A percentile compares a stretch with the other conserved stretches of the same genome.
Evolutionary conservation across 139 green algal genomes (phyloP).

Genomic region (Astrephomene gubernaculifera): DNA sequence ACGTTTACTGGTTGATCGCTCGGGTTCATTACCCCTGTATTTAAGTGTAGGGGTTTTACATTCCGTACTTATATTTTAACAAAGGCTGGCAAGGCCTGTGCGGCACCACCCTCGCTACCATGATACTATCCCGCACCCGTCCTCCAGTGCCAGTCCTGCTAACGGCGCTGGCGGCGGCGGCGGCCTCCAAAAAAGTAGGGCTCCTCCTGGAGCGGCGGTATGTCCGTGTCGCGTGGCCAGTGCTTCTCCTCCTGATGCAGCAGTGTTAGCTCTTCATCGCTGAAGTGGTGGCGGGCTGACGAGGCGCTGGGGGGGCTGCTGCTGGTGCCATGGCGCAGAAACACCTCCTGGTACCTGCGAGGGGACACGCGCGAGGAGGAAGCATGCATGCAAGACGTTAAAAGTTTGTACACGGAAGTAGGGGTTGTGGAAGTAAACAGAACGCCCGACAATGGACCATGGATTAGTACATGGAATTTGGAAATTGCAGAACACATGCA

Average conservation of each 20-base stretch:
- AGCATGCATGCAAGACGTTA: background rate
- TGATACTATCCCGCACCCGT: too few relatives aligned
- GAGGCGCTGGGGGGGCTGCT: background rate
- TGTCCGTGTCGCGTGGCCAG: slow-evolving; percentile 19
- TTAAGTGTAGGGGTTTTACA: too few relatives aligned
- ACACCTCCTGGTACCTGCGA: slow-evolving; percentile 13
- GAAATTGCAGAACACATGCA: background rate
- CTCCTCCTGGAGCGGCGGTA: background rate
- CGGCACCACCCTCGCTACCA: too few relatives aligned
- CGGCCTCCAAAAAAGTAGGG: too few relatives aligned
- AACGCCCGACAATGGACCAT: background rate
- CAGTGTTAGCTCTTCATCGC: background rate
- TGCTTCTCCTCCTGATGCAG: background rate
- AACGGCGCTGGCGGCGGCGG: too few relatives aligned
- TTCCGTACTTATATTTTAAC: too few relatives aligned
- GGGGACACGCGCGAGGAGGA: background rate
- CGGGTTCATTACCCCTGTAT: too few relatives aligned
- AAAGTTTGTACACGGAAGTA: background rate
- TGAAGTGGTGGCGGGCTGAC: background rate
- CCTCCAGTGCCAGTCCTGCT: too few relatives aligned
- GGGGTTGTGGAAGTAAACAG: background rate
- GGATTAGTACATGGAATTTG: background rate
- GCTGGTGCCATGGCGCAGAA: slow-evolving; percentile 3
- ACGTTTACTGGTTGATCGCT: too few relatives aligned
- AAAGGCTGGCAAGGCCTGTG: too few relatives aligned